phyloP scores from a whole-genome alignment of 2,329 filamentous ascomycete genomes.

The Verticillium albo-atrum region DNA sequence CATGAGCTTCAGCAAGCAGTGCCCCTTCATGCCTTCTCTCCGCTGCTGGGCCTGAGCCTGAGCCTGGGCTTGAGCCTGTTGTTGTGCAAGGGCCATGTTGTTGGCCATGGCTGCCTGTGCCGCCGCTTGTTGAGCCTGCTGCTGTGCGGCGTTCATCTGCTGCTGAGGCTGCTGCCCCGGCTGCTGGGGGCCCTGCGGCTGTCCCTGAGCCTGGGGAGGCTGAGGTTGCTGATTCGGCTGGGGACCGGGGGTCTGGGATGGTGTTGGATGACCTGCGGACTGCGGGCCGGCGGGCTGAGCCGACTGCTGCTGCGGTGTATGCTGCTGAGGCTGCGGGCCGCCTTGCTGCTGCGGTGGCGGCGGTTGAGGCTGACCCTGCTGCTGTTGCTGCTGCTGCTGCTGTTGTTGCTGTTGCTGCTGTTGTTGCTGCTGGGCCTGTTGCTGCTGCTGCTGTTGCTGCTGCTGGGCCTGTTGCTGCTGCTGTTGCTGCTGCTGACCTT shows the following conservation, averaged over 20 bases:
- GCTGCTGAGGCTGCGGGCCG: conserved; percentile 9
- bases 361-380: conserved; percentile 26
- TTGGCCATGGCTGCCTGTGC: conserved; percentile 24
- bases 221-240: conserved; percentile 15
- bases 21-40: conserved; percentile 47
- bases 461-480: conserved; percentile 24
- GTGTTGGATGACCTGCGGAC: conserved; percentile 13
- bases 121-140: conserved; percentile 17
- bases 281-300: conserved; percentile 12
- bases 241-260: conserved; percentile 12
- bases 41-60: conserved; percentile 42
- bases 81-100: conserved; percentile 17
- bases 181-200: conserved; percentile 22
- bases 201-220: conserved; percentile 25
- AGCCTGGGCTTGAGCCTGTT: conserved; percentile 21
- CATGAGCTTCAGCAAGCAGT: conserved; percentile 55
- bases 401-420: conserved; percentile 27
- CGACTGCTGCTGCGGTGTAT: conserved; percentile 12
- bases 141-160: conserved; percentile 29
- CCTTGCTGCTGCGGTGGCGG: conserved; percentile 20
- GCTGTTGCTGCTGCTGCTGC: conserved; percentile 28
- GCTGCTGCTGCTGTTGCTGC: conserved; percentile 30
- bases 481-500: conserved; percentile 30
- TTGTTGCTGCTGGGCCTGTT: conserved; percentile 29
- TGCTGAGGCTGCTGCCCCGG: conserved; percentile 27